A percentile compares a stretch with the other conserved stretches of the same genome.
These are phyloP conservation scores for Aspergillus pseudoviridinutans DNA, from an alignment of 2,329 filamentous ascomycete genomes.

Conservation along the genomic window DNA sequence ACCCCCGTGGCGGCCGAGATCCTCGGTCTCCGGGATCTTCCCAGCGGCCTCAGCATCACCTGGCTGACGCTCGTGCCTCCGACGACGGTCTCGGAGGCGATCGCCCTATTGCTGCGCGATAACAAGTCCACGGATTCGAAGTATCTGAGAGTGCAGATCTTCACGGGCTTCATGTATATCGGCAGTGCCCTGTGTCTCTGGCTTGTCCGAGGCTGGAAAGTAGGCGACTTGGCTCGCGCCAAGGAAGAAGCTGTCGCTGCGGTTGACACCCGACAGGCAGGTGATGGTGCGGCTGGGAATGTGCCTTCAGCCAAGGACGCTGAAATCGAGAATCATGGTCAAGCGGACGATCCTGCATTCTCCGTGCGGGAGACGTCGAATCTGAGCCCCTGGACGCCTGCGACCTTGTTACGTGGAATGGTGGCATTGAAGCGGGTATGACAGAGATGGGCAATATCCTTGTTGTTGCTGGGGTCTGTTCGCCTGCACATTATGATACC, in stretches of 20 bases:
- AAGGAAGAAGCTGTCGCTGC: conserved; percentile 8
- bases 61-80: conserved; percentile 57
- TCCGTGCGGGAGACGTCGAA: background rate
- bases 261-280: background rate
- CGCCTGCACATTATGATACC: background rate
- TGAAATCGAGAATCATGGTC: conserved; percentile 10
- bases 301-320: background rate
- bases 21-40: conserved; percentile 56
- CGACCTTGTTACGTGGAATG: conserved; percentile 28
- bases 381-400: conserved; percentile 23
- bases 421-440: conserved; percentile 28
- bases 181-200: conserved; percentile 48
- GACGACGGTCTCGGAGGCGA: conserved; percentile 48
- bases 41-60: conserved; percentile 54
- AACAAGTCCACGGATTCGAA: conserved; percentile 21
- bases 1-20: conserved; percentile 59
- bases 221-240: conserved; percentile 26
- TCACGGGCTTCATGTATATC: conserved; percentile 60
- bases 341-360: conserved; percentile 5
- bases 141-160: conserved; percentile 47
- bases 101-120: conserved; percentile 56
- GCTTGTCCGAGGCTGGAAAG: conserved; percentile 39
- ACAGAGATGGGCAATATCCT: background rate
- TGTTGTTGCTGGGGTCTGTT: background rate
- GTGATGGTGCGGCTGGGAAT: background rate